phyloP scores from a whole-genome alignment of 306 rosid species.

The Medicago arabica region DNA sequence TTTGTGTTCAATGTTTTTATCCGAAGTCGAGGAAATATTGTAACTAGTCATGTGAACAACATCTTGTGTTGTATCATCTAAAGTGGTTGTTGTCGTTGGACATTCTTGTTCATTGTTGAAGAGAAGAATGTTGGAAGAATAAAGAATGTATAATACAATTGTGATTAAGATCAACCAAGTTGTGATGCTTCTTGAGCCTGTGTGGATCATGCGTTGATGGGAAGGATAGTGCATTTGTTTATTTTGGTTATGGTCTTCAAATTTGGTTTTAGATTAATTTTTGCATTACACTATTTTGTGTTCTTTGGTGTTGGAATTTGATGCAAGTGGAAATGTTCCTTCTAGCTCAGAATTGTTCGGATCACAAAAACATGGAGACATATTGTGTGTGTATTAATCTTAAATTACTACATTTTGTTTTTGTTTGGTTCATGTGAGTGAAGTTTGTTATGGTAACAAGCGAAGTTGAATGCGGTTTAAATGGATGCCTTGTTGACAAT shows the following conservation, averaged over 20 bases:
- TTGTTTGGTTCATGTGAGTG: slow-evolving; percentile 22
- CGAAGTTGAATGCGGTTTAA: slow-evolving; percentile 53
- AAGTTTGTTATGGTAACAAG: slow-evolving; percentile 45
- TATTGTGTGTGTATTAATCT: not conserved
- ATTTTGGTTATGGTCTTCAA: slow-evolving; percentile 39
- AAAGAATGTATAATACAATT: slow-evolving; percentile 58
- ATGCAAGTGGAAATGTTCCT: not conserved
- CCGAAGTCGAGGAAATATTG: slow-evolving; percentile 41
- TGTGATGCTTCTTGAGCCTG: slow-evolving; percentile 52
- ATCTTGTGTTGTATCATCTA: slow-evolving; percentile 35
- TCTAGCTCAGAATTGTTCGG: slow-evolving; percentile 53
- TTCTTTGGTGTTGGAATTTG: not conserved
- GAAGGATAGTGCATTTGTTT: slow-evolving; percentile 45
- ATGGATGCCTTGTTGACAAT: slow-evolving; percentile 40
- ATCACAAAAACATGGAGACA: slow-evolving; percentile 42
- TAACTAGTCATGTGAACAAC: slow-evolving; percentile 44
- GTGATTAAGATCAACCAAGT: slow-evolving; percentile 58
- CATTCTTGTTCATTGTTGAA: slow-evolving; percentile 59
- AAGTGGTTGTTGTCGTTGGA: slow-evolving; percentile 37
- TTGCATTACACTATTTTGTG: not conserved
- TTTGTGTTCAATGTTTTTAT: slow-evolving; percentile 14
- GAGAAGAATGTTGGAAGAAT: slow-evolving; percentile 63
- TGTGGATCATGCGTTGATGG: slow-evolving; percentile 45
- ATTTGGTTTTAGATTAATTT: slow-evolving; percentile 23
- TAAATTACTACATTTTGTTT: slow-evolving; percentile 22